A percentile compares a stretch with the other conserved stretches of the same genome.
Evolutionary conservation across 768 basidiomycete genomes (phyloP).

Genomic region (Pleurotus pulmonarius): DNA sequence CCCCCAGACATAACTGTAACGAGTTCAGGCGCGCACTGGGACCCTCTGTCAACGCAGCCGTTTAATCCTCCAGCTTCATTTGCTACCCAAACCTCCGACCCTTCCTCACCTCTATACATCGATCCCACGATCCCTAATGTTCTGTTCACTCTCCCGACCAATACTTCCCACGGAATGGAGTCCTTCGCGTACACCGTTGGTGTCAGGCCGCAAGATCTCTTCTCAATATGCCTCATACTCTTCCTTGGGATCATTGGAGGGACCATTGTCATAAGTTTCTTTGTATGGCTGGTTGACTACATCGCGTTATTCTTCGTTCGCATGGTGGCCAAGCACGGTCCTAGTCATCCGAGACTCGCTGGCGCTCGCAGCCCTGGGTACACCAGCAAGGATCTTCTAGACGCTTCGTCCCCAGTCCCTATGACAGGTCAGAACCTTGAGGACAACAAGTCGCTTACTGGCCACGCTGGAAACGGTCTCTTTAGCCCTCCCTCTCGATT

Average conservation of each 20-base stretch:
- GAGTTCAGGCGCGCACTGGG: constrained; percentile 40
- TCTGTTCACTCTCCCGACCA: constrained; percentile 65
- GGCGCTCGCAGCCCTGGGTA: constrained; percentile 35
- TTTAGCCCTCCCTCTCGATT: constrained; percentile 34
- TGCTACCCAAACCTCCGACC: constrained; percentile 66
- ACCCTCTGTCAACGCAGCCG: constrained; percentile 53
- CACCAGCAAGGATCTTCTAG: constrained; percentile 51
- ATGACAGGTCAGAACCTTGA: constrained; percentile 24
- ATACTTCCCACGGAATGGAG: constrained; percentile 65
- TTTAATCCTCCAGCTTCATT: constrained; percentile 72
- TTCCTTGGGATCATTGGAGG: constrained; percentile 78
- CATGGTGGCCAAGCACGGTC: constrained; percentile 10
- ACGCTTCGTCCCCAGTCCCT: constrained; percentile 19
- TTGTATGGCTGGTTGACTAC: constrained; percentile 74
- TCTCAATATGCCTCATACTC: constrained; percentile 75
- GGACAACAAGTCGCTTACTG: constrained; percentile 47
- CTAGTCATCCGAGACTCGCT: constrained; percentile 16
- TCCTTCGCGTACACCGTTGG: constrained; percentile 87
- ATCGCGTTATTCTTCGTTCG: constrained; percentile 34
- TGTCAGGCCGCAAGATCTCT: constrained; percentile 75
- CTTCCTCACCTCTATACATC: constrained; percentile 74
- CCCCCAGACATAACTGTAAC: constrained; percentile 70
- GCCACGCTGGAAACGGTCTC: constrained; percentile 27
- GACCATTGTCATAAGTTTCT: constrained; percentile 62
- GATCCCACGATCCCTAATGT: constrained; percentile 63